phyloP scores from a whole-genome alignment of 768 basidiomycete species.

The Lactarius deliciosus region DNA sequence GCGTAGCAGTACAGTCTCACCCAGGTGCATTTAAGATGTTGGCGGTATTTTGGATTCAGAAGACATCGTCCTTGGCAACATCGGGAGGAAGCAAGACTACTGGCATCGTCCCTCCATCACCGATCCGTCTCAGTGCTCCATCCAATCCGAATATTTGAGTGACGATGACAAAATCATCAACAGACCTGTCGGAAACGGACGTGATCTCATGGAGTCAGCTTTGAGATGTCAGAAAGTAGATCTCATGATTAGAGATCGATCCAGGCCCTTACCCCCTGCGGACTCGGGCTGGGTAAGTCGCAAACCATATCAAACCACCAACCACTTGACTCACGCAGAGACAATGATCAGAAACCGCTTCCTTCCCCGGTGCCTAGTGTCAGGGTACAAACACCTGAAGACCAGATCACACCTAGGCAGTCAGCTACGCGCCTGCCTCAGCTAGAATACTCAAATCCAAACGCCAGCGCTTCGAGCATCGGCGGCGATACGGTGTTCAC shows the following conservation, averaged over 20 bases:
- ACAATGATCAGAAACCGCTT: background rate
- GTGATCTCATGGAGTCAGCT: background rate
- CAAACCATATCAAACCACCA: background rate
- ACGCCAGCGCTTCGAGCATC: background rate
- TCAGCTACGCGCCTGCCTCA: background rate
- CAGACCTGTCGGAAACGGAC: background rate
- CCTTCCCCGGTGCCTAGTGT: background rate
- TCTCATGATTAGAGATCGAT: background rate
- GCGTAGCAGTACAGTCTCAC: background rate
- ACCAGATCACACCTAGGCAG: background rate
- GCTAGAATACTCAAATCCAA: background rate
- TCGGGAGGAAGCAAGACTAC: background rate
- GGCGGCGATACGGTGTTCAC: background rate
- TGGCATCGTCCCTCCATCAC: background rate
- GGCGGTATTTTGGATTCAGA: slow-evolving; percentile 1
- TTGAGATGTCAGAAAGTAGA: background rate
- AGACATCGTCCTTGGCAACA: background rate
- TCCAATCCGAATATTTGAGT: background rate
- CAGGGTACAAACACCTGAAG: background rate
- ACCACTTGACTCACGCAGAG: background rate
- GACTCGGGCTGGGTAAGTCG: background rate
- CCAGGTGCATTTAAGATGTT: background rate
- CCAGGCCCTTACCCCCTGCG: background rate
- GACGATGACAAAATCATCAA: background rate
- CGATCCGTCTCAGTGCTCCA: background rate